phyloP scores from a whole-genome alignment of 2,329 filamentous ascomycete genomes.

The Colletotrichum endophyticum region DNA sequence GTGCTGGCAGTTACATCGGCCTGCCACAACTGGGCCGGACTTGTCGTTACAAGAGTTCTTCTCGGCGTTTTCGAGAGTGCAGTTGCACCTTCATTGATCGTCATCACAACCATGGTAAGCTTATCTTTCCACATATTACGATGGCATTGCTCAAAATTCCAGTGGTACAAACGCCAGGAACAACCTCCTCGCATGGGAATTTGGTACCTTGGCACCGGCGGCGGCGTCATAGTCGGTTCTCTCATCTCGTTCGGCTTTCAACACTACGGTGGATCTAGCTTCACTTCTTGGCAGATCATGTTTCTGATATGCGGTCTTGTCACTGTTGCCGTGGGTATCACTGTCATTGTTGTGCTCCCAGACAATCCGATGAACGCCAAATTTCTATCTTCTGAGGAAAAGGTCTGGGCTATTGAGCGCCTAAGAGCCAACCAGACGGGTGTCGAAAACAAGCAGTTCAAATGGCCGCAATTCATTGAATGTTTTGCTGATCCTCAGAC shows the following conservation, averaged over 20 bases:
- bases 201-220: constrained; percentile 69
- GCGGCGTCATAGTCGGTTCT: constrained; percentile 61
- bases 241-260: constrained; percentile 61
- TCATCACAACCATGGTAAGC: constrained; percentile 46
- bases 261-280: constrained; percentile 44
- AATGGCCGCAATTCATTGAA: constrained; percentile 67
- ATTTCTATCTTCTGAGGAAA: constrained; percentile 66
- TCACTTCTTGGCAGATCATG: constrained; percentile 50
- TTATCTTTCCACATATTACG: too few relatives aligned
- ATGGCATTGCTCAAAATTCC: background rate
- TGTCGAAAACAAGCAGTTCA: constrained; percentile 74
- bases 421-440: constrained; percentile 78
- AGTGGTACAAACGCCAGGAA: constrained; percentile 54
- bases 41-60: constrained; percentile 24
- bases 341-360: constrained; percentile 61
- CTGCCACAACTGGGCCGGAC: constrained; percentile 17
- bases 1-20: constrained; percentile 37
- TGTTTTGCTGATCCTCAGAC: constrained; percentile 53
- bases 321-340: constrained; percentile 60
- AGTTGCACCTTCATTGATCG: constrained; percentile 48
- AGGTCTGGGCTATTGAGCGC: constrained; percentile 71
- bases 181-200: constrained; percentile 67
- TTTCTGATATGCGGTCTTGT: constrained; percentile 68
- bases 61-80: constrained; percentile 25
- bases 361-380: constrained; percentile 63